A percentile compares a stretch with the other conserved stretches of the same genome.
Evolutionary conservation across 2,329 filamentous ascomycete species (phyloP).

Genomic region (Fusarium austroafricanum): DNA sequence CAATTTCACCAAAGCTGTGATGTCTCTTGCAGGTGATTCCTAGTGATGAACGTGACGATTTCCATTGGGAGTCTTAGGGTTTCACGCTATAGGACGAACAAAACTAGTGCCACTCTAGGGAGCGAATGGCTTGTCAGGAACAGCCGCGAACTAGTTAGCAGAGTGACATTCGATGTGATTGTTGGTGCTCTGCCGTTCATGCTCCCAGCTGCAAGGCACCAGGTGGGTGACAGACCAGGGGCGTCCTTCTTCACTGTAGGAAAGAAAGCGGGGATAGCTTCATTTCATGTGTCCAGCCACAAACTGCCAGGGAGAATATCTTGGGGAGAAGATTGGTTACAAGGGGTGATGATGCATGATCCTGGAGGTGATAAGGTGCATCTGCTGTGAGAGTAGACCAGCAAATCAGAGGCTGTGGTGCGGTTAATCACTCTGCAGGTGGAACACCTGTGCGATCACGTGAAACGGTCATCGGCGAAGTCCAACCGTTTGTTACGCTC

Average conservation of each 20-base stretch:
- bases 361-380: slow-evolving; percentile 32
- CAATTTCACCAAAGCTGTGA: slow-evolving; percentile 35
- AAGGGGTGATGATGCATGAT: slow-evolving; percentile 38
- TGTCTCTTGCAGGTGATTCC: slow-evolving; percentile 43
- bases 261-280: slow-evolving; percentile 19
- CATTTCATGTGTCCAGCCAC: slow-evolving; percentile 31
- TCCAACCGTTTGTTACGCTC: slow-evolving; percentile 34
- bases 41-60: slow-evolving; percentile 38
- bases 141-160: slow-evolving; percentile 31
- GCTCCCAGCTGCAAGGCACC: slow-evolving; percentile 36
- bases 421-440: slow-evolving; percentile 12
- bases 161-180: slow-evolving; percentile 25
- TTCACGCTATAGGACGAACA: slow-evolving; percentile 37
- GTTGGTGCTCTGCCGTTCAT: slow-evolving; percentile 24
- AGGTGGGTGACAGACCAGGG: slow-evolving; percentile 30
- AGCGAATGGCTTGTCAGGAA: slow-evolving; percentile 33
- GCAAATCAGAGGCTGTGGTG: slow-evolving; percentile 26
- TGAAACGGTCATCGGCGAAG: slow-evolving; percentile 22
- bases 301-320: slow-evolving; percentile 23
- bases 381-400: slow-evolving; percentile 10
- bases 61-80: slow-evolving; percentile 40
- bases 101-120: slow-evolving; percentile 11
- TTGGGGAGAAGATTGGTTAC: slow-evolving; percentile 37
- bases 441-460: slow-evolving; percentile 29
- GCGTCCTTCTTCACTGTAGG: slow-evolving; percentile 18